Evolutionary conservation across 345 rosid species (phyloP).

Genomic region (Boechera divaricarpa): DNA sequence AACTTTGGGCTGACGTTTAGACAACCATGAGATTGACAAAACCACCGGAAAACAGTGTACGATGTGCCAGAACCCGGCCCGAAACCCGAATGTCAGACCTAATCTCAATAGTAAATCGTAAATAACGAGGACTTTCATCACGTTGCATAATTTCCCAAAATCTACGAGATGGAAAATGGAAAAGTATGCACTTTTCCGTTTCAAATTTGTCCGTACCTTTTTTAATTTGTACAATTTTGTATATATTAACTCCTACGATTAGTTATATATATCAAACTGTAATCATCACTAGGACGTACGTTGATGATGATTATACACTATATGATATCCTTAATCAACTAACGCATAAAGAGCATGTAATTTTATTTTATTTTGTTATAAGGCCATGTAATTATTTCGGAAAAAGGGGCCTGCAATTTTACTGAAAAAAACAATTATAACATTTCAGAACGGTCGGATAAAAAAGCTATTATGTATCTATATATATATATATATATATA

Average conservation of each 20-base stretch:
- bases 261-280: neutral
- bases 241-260: too few species aligned
- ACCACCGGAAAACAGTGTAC: too few species aligned
- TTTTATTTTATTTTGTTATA: too few species aligned
- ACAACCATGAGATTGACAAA: too few species aligned
- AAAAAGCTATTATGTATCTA: neutral
- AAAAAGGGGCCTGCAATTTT: neutral
- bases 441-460: too few species aligned
- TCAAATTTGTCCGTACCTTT: conserved; percentile 12
- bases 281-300: neutral
- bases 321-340: conserved; percentile 12
- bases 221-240: neutral
- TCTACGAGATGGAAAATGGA: conserved; percentile 8
- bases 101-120: neutral
- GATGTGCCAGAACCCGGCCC: too few species aligned
- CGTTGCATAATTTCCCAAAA: conserved; percentile 11
- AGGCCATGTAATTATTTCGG: too few species aligned
- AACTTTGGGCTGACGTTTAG: too few species aligned
- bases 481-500: neutral
- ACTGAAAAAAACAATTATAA: too few species aligned
- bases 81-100: too few species aligned
- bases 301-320: neutral
- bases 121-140: neutral
- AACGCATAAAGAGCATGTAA: neutral
- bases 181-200: conserved; percentile 26